Evolutionary conservation across 805 yeast species (phyloP), one percentile per base, ranked within the genome.

Genomic region (Yamadazyma laniorum): DNA sequence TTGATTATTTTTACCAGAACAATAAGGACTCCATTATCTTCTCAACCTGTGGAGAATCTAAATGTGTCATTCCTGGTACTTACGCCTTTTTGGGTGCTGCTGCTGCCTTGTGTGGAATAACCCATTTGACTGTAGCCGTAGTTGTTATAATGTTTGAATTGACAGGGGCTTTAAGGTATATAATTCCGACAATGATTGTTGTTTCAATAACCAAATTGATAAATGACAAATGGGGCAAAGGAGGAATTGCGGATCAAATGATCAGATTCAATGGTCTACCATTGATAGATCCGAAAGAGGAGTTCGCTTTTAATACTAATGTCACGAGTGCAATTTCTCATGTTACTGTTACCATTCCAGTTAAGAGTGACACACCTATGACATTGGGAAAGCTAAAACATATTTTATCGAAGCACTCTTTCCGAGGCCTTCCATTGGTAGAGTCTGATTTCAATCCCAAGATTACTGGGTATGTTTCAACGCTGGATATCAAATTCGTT

Each of bases 11-110:
- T 16, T 52, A 61, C 35, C 42, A 43, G 19, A 37, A 54, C 29
- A 56, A 67, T 23, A 53, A 58, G 2, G 72, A 69, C 27, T 67
- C 65, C 17, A 47, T 60, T 5, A 14, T 64, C 1, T 68, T 67
- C 28, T 29, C 50, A 9, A 49, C 61, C 4, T 69, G 74, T 37
- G 48, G 62, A 1, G 55, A 44, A 16, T 52, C 45, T n/a, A 58
- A 55, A 1, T 87, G 95, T 50, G 80, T 93, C 23, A 86, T 89
- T 8, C 93, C 97, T 0, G 99, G 98, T 0, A 85, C 96, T 0
- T 93, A 91, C 59, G 96, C 99, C 0, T 85, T 91, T 47, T 66
- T 93, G 19, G 99, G 99, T 3, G 97, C 99, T 0, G 98, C 91
- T 0, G 95, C 97, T 3, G 85, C 96, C 0, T 70, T 93, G 31